Evolutionary conservation across 805 yeast genomes (phyloP), one percentile per base, ranked within the genome.

Genomic region (Saitoella complicata): DNA sequence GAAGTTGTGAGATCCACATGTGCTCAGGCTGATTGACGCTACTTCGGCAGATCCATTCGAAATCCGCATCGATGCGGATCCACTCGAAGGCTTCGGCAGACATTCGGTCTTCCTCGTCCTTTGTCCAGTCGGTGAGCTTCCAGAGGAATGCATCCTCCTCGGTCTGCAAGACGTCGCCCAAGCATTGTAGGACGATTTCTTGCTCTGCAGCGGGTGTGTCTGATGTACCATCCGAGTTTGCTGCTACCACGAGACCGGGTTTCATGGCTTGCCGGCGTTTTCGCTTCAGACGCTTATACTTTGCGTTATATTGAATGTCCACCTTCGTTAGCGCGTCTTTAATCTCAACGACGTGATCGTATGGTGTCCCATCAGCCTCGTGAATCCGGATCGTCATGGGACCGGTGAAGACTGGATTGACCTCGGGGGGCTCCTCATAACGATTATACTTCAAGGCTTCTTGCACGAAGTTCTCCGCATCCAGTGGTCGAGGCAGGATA

Each of bases 361-460:
- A 91, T 0, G 99, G 98, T 0, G 97, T 85, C 6, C 98, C 98
- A 60, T 91, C 97, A 0, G 95, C 93, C 57, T 91, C 99, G 58
- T 91, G 98, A 35, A 91, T 87, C 55, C 98, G 69, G 35, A 91
- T 83, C 0, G 99, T 91, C 82, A 91, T 84, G 0, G 97, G 95
- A 0, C 99, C 99, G 0, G 83, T 72, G 56, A 87, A 84, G 1
- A 78, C 71, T 0, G 64, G 59, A 40, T 56, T 58, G 6, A 55
- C 55, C 6, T 48, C 35, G 30, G 41, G 38, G 2, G 21, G 21
- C 21, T 21, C 21, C 21, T 21, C 21, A 21, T 21, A 21, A 21
- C 21, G 21, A 21, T 58, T 40, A 29, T 57, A 57, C 8, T 52
- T 44, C 11, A 54, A 52, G 2, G 75, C 71, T 39, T 66, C 66